Conservation (phyloP, 208 protist genomes). For the Paratrypanosoma confusum region DNA sequence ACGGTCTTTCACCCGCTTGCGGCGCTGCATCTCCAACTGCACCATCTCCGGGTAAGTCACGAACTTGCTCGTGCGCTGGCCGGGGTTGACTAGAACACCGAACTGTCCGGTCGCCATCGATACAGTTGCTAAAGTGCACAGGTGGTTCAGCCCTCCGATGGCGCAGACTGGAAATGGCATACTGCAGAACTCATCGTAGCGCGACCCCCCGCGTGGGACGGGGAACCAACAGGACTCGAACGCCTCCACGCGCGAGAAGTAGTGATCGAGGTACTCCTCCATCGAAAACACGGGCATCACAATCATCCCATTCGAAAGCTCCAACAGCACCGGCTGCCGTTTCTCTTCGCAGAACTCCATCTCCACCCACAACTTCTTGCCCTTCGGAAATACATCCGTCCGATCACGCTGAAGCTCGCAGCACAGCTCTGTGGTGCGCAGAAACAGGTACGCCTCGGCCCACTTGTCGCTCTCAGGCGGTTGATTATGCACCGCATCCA, state of each 20-base stretch:
- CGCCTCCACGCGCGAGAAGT: conserved; percentile 48
- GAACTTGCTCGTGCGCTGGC: conserved; percentile 79
- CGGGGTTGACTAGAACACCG: conserved; percentile 67
- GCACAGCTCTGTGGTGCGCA: conserved; percentile 83
- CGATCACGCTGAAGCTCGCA: conserved; percentile 39
- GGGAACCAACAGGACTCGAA: conserved; percentile 85
- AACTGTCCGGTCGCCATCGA: conserved; percentile 39
- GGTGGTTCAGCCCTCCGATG: conserved; percentile 54
- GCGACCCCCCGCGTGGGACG: conserved; percentile 55
- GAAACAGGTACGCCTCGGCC: conserved; percentile 77
- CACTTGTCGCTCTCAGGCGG: conserved; percentile 28
- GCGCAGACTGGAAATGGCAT: conserved; percentile 70
- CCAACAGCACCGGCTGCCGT: conserved; percentile 49
- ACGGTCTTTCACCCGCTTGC: conserved; percentile 18
- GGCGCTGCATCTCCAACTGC: conserved; percentile 40
- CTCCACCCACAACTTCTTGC: conserved; percentile 79
- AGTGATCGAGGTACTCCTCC: conserved; percentile 80
- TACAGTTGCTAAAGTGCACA: conserved; percentile 61
- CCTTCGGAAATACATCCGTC: conserved; percentile 62
- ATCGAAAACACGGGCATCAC: conserved; percentile 80
- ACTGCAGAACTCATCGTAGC: conserved; percentile 69
- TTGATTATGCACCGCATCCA: conserved; percentile 57
- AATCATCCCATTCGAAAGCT: conserved; percentile 71
- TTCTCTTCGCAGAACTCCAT: conserved; percentile 72
- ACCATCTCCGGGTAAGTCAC: conserved; percentile 85